A percentile compares a stretch with the other conserved stretches of the same genome.
Evolutionary conservation across 306 rosid genomes (phyloP).

Genomic region (Herpetospermum pedunculosum): DNA sequence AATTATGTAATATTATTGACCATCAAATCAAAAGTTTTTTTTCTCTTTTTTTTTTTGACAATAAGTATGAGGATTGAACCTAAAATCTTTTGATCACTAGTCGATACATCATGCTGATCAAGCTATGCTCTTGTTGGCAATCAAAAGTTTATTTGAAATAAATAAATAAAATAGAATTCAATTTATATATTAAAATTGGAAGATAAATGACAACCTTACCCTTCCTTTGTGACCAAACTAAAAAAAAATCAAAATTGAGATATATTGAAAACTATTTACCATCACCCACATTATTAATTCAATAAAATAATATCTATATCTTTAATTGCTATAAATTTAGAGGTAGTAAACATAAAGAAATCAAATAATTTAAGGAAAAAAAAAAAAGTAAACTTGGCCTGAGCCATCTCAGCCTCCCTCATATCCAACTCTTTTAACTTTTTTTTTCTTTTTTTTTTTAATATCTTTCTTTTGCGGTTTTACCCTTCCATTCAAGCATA

Average conservation of each 20-base stretch:
- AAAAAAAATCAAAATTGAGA: neutral
- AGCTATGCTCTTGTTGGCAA: no score
- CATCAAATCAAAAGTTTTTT: neutral
- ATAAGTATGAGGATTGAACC: no score
- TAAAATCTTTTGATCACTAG: no score
- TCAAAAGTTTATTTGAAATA: no score
- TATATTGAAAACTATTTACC: neutral
- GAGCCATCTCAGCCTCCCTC: neutral
- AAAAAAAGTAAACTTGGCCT: neutral
- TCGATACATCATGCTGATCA: no score
- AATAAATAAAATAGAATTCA: no score
- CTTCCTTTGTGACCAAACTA: neutral
- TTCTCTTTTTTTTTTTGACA: no score
- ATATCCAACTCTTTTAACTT: neutral
- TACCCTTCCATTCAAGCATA: conserved; percentile 23
- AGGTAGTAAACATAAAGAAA: conserved; percentile 5
- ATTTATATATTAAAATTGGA: neutral
- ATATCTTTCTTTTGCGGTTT: neutral
- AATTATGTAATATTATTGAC: neutral
- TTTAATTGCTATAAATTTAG: conserved; percentile 6
- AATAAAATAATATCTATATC: conserved; percentile 7
- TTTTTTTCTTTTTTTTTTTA: neutral
- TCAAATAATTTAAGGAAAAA: conserved; percentile 1
- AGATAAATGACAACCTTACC: neutral
- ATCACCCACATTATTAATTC: neutral